These are phyloP conservation scores for Sporothrix phasma DNA, from an alignment of 2,329 filamentous ascomycete genomes.

Conservation along the genomic window DNA sequence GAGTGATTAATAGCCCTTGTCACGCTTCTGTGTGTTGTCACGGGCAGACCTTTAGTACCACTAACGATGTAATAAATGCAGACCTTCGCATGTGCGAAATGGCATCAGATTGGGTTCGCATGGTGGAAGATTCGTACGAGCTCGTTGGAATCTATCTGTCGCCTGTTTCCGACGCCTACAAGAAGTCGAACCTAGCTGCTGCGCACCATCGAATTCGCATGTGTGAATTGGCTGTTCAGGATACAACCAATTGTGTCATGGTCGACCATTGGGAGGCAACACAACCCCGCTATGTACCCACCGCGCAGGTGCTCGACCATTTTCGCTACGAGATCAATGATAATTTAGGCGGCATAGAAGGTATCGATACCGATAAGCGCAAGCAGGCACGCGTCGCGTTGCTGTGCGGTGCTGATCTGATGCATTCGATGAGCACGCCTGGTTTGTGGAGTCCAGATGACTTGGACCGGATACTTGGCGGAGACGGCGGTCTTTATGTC, in stretches of 20 bases:
- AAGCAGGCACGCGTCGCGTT: slow-evolving; percentile 61
- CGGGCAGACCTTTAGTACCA: too few relatives aligned
- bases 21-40: not conserved
- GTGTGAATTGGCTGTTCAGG: slow-evolving; percentile 71
- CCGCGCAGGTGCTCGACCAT: slow-evolving; percentile 81
- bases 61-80: slow-evolving; percentile 19
- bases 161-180: slow-evolving; percentile 55
- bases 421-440: slow-evolving; percentile 65
- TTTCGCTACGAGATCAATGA: slow-evolving; percentile 85
- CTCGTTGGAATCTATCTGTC: slow-evolving; percentile 78
- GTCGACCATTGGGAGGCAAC: slow-evolving; percentile 50
- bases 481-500: slow-evolving; percentile 73
- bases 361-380: slow-evolving; percentile 35
- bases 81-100: slow-evolving; percentile 31
- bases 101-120: slow-evolving; percentile 29
- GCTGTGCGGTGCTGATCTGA: slow-evolving; percentile 64
- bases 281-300: slow-evolving; percentile 73
- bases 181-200: slow-evolving; percentile 64
- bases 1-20: not conserved
- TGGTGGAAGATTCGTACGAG: slow-evolving; percentile 50
- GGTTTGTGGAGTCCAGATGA: slow-evolving; percentile 78
- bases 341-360: slow-evolving; percentile 56
- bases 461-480: slow-evolving; percentile 76
- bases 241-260: slow-evolving; percentile 70
- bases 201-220: slow-evolving; percentile 50